Conservation (phyloP, 73 alveolate genomes). For the Halteria grandinella region DNA sequence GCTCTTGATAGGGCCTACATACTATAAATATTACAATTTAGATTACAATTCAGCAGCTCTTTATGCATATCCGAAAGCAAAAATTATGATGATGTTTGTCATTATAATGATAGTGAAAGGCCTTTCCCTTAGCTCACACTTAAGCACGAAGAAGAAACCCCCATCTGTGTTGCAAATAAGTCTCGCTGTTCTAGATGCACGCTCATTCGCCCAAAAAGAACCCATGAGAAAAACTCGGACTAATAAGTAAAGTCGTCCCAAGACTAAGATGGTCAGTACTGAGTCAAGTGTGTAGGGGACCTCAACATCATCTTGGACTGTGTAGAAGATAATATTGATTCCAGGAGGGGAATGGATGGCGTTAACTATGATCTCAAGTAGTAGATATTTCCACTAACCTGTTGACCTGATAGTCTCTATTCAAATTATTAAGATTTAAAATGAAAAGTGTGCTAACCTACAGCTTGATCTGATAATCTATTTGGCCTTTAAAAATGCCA, state of each 20-base stretch:
- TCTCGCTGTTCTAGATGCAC: slow-evolving; percentile 75
- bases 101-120: slow-evolving; percentile 76
- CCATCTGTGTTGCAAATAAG: slow-evolving; percentile 78
- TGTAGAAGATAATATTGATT: slow-evolving; percentile 24
- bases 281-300: slow-evolving; percentile 52
- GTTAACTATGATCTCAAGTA: slow-evolving; percentile 32
- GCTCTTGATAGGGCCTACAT: slow-evolving; percentile 66
- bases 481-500: slow-evolving; percentile 56
- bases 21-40: not conserved
- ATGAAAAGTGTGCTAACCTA: not conserved
- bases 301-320: slow-evolving; percentile 15
- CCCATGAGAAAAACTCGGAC: slow-evolving; percentile 71
- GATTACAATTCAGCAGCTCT: slow-evolving; percentile 76
- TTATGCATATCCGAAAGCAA: slow-evolving; percentile 77
- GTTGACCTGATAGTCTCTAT: slow-evolving; percentile 34
- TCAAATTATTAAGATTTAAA: not conserved
- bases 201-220: slow-evolving; percentile 75
- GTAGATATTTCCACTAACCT: slow-evolving; percentile 21
- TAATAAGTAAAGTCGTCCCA: slow-evolving; percentile 62
- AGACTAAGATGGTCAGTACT: slow-evolving; percentile 42
- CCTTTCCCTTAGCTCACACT: slow-evolving; percentile 80
- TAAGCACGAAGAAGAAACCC: slow-evolving; percentile 80
- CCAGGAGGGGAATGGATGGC: slow-evolving; percentile 56
- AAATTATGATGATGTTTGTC: slow-evolving; percentile 62
- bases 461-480: slow-evolving; percentile 61